phyloP scores from a whole-genome alignment of 768 basidiomycete genomes.

The Psilocybe sp. region DNA sequence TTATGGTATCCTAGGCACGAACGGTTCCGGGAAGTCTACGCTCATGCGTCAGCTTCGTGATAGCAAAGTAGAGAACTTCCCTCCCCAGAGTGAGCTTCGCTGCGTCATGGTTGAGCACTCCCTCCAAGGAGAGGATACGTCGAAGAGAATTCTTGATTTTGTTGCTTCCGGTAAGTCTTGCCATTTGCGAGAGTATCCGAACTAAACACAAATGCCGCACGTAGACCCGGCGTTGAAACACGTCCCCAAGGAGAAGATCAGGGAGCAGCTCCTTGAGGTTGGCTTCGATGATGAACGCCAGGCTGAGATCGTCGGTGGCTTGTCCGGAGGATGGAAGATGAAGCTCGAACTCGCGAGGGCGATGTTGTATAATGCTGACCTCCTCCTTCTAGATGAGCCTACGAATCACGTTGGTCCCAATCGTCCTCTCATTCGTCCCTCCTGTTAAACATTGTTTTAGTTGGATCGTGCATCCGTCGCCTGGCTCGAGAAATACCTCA shows the following conservation, averaged over 20 bases:
- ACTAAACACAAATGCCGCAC: neutral
- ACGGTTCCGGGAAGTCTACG: slow-evolving; percentile 95
- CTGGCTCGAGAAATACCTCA: slow-evolving; percentile 91
- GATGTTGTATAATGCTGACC: slow-evolving; percentile 93
- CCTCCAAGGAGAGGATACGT: slow-evolving; percentile 89
- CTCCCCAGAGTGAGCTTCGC: slow-evolving; percentile 79
- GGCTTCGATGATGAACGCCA: slow-evolving; percentile 90
- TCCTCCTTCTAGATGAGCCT: slow-evolving; percentile 86
- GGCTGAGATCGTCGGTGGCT: slow-evolving; percentile 77
- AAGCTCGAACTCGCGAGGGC: slow-evolving; percentile 94
- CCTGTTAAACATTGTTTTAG: slow-evolving; percentile 71
- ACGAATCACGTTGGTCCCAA: slow-evolving; percentile 77
- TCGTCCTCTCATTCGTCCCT: slow-evolving; percentile 29
- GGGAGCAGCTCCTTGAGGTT: slow-evolving; percentile 78
- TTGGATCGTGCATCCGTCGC: slow-evolving; percentile 80
- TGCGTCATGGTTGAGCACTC: slow-evolving; percentile 98
- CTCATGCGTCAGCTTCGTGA: slow-evolving; percentile 94
- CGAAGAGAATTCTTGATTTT: slow-evolving; percentile 82
- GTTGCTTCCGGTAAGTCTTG: slow-evolving; percentile 68
- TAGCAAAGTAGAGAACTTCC: slow-evolving; percentile 96
- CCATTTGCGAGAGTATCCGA: neutral
- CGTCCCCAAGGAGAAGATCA: slow-evolving; percentile 68
- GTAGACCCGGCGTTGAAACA: slow-evolving; percentile 67
- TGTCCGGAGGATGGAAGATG: slow-evolving; percentile 99
- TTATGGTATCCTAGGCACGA: slow-evolving; percentile 95